Percentiles rank a stretch among this genome's conserved stretches.
Evolutionary conservation across 139 green algal genomes (phyloP).

Genomic region (Haematococcus sp.): DNA sequence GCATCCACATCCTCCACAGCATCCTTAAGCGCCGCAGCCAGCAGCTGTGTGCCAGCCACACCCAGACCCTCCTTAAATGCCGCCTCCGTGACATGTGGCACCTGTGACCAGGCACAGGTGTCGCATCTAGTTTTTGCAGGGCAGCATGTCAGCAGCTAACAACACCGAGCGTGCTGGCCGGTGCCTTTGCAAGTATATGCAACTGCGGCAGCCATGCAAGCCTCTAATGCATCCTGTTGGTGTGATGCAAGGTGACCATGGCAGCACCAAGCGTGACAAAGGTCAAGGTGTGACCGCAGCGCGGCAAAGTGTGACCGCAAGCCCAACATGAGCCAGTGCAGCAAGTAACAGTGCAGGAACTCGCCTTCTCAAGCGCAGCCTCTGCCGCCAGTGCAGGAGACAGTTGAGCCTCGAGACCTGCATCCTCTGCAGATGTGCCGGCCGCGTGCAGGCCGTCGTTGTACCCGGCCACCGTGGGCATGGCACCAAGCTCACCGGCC

Average conservation of each 20-base stretch:
- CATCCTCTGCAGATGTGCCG: neutral
- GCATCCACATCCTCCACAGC: neutral
- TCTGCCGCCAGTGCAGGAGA: neutral
- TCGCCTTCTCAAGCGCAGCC: neutral
- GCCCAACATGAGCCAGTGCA: too few species aligned
- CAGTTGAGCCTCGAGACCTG: neutral
- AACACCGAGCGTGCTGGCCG: too few species aligned
- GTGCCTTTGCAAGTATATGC: too few species aligned
- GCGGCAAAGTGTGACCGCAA: too few species aligned
- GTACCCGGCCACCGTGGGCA: slow-evolving; percentile 60
- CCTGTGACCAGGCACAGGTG: neutral
- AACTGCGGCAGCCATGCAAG: too few species aligned
- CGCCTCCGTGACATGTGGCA: neutral
- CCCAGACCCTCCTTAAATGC: slow-evolving; percentile 15
- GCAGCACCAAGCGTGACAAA: too few species aligned
- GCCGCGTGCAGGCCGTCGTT: slow-evolving; percentile 56
- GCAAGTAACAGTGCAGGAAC: neutral
- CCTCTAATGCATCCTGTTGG: too few species aligned
- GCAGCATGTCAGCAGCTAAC: too few species aligned
- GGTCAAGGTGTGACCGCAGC: too few species aligned
- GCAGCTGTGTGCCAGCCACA: slow-evolving; percentile 6
- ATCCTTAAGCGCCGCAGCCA: neutral
- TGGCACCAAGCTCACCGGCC: slow-evolving; percentile 29
- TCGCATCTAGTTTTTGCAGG: too few species aligned
- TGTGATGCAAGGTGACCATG: too few species aligned